A percentile compares a stretch with the other conserved stretches of the same genome.
phyloP scores from a whole-genome alignment of 495 filamentous ascomycete genomes.

The Aspergillus egyptiacus region DNA sequence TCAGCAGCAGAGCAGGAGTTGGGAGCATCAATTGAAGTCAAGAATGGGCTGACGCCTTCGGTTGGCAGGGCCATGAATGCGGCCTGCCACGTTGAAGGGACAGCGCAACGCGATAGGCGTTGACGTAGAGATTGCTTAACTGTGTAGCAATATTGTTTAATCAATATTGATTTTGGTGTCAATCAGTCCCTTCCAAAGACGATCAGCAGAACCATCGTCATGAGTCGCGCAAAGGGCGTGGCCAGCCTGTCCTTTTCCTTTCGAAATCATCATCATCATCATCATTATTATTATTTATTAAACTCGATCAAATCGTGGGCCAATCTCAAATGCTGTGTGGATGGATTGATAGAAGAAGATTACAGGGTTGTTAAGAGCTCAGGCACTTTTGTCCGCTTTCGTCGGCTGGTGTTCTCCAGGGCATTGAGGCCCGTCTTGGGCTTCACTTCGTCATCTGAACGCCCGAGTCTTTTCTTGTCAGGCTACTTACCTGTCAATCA shows the following conservation, averaged over 20 bases:
- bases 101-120: background rate
- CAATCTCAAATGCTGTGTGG: background rate
- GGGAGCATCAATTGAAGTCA: too few species aligned
- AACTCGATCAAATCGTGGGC: slow-evolving; percentile 1
- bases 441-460: too few species aligned
- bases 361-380: background rate
- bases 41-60: too few species aligned
- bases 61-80: too few species aligned
- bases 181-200: background rate
- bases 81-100: too few species aligned
- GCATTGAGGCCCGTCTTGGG: background rate
- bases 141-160: background rate
- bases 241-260: background rate
- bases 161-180: background rate
- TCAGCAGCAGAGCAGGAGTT: background rate
- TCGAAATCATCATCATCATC: too few species aligned
- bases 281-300: too few species aligned
- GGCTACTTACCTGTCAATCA: background rate
- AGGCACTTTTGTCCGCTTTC: background rate
- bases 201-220: background rate
- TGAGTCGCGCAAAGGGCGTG: background rate
- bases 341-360: background rate
- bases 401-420: background rate
- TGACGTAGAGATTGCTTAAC: slow-evolving; percentile 1
- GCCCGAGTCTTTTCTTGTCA: background rate